Evolutionary conservation across 1,284 basidiomycete species (phyloP).

Genomic region (Tilletia caries): DNA sequence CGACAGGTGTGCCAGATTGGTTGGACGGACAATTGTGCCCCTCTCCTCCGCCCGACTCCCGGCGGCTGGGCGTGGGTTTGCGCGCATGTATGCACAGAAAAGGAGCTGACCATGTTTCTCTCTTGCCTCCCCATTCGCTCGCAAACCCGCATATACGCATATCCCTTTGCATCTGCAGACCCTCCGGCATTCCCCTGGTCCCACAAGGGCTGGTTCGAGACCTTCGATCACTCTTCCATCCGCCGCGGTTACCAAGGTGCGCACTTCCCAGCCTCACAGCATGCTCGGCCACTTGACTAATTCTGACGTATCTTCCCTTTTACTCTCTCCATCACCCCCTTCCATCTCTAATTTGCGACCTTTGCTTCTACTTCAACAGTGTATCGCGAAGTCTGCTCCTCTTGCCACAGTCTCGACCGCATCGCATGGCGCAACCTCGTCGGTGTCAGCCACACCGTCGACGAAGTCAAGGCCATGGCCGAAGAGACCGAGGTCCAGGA

Average conservation of each 20-base stretch:
- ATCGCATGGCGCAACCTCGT: constrained; percentile 99
- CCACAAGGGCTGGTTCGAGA: constrained; percentile 79
- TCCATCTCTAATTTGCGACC: neutral
- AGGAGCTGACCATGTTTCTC: no score
- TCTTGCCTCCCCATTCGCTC: no score
- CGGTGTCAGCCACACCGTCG: constrained; percentile 91
- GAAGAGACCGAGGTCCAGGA: constrained; percentile 90
- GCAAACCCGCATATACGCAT: no score
- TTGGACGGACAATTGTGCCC: no score
- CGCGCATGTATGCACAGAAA: no score
- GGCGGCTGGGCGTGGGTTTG: no score
- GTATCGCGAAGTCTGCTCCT: constrained; percentile 97
- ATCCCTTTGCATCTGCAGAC: constrained; percentile 53
- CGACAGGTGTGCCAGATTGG: no score
- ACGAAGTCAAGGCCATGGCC: constrained; percentile 87
- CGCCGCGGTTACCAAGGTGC: constrained; percentile 81
- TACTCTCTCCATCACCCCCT: neutral
- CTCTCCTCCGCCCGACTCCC: no score
- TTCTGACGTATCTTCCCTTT: neutral
- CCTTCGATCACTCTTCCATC: constrained; percentile 90
- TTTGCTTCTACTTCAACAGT: constrained; percentile 57
- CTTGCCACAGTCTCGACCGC: constrained; percentile 97
- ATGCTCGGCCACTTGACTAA: neutral
- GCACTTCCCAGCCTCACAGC: neutral
- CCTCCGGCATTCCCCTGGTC: constrained; percentile 84